Evolutionary conservation across 2,329 filamentous ascomycete species (phyloP), one percentile per base, ranked within the genome.

Genomic region (Aspergillus sp.): DNA sequence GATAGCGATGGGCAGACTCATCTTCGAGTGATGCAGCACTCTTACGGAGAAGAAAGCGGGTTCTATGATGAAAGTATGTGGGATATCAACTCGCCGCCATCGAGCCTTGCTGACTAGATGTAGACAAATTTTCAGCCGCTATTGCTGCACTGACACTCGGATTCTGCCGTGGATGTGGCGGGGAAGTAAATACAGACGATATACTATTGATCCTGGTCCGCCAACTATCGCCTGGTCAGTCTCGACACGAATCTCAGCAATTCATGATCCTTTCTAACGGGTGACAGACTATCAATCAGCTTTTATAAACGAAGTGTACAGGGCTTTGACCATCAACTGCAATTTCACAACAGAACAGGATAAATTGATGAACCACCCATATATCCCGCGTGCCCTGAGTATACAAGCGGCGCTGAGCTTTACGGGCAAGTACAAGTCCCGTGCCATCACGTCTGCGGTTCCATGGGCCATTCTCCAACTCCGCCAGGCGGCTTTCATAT

Each of bases 331-430:
- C 64, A 83, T 91, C 31, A 87, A 89, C 54, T 86, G 93, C 52
- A 94, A 98, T 77, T 96, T 93, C 72, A 90, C 92, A 0, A 85
- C 91, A 53, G 91, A 96, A 63, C 86, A 90, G 68, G 89, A 94
- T 72, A 83, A 88, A 61, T 80, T 96, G 38, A 85, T 95, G 65
- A 83, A 89, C 62, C 93, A 95, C 69, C 81, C 83, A 3, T 83
- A 88, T 41, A 84, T 97, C 50, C 90, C 92, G 63, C 84, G 91
- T 59, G 91, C 88, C 60, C 81, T 97, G 13, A 91, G 91, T 70
- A 86, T 95, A 30, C 88, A 96, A 72, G 89, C 91, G 60, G 88
- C 91, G 56, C 80, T 97, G 9, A 91, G 91, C 3, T 93, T 91
- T 72, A 84, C 83, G 48, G 89, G 88, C 15, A 86, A 89, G 66